Evolutionary conservation across 352 stramenopile species (phyloP), one percentile per base, ranked within the genome.

Genomic region (Paralagenidium karlingii): DNA sequence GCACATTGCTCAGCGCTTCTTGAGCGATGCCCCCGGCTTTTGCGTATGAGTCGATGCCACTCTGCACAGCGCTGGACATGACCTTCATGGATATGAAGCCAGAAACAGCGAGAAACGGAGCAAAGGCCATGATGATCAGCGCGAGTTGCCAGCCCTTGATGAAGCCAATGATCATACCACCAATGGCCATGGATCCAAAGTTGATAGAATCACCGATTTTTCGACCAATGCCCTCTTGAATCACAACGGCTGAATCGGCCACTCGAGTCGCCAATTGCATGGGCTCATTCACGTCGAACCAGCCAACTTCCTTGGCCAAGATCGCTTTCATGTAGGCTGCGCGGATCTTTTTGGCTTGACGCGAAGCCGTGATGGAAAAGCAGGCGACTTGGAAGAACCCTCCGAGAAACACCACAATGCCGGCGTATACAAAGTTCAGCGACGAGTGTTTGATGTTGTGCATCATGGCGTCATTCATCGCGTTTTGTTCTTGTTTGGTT

Each of bases 21-120:
- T 92, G 70, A 1, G 71, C 71, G 16, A 89, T 45, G 0, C 68
- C 63, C 19, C 75, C 76, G 20, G 70, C 75, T 34, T 83, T 56
- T 10, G 50, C 62, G 34, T 84, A 84, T 30, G 67, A 75, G 18
- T 82, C 56, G 10, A 80, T 63, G 20, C 58, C 60, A 5, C 42
- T 45, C 20, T 85, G 61, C 1, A 61, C 77, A 5, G 70, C 59
- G 0, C 44, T 51, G 0, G 65, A 51, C 21, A 87, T 24, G 24
- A 69, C 52, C 16, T 66, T 68, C 53, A 78, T 84, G 2, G 55
- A 41, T 10, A 81, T 45, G 33, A 62, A 79, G 18, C 43, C 60
- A 2, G 60, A 68, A 19, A 60, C 37, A 0, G 71, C 74, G 13
- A 88, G 64, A 21, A 80, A 62, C 12, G 76, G 74, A 13, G 64